Evolutionary conservation across 495 filamentous ascomycete genomes (phyloP).

Genomic region (Penicillium coprophilum): DNA sequence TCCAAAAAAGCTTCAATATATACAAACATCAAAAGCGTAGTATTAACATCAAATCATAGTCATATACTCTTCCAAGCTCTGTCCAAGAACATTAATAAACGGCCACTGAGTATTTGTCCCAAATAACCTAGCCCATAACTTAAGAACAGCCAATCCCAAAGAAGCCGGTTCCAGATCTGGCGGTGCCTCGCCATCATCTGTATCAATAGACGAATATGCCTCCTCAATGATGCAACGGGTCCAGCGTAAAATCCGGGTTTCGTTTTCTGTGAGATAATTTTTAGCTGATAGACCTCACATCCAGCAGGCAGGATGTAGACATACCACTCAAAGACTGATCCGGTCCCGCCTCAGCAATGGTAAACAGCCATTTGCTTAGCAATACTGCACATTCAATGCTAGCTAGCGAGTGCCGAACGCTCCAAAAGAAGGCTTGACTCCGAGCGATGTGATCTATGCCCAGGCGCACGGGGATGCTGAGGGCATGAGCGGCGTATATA

Average conservation of each 20-base stretch:
- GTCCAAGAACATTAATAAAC: slow-evolving; percentile 41
- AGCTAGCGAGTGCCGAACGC: slow-evolving; percentile 48
- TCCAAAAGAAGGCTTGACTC: slow-evolving; percentile 51
- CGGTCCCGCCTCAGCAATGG: slow-evolving; percentile 30
- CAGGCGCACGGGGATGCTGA: slow-evolving; percentile 42
- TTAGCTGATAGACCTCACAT: neutral
- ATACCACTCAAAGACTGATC: slow-evolving; percentile 38
- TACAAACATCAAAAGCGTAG: slow-evolving; percentile 3
- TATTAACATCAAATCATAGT: slow-evolving; percentile 27
- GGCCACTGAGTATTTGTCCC: slow-evolving; percentile 41
- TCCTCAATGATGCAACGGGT: slow-evolving; percentile 40
- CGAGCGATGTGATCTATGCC: slow-evolving; percentile 47
- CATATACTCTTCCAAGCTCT: slow-evolving; percentile 38
- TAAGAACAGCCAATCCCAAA: slow-evolving; percentile 35
- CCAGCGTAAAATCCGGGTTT: slow-evolving; percentile 41
- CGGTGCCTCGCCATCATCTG: slow-evolving; percentile 29
- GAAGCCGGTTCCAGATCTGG: slow-evolving; percentile 29
- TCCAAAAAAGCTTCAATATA: neutral
- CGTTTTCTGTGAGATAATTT: slow-evolving; percentile 28
- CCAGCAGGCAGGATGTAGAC: neutral
- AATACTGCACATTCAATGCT: slow-evolving; percentile 51
- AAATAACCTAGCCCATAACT: slow-evolving; percentile 41
- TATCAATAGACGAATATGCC: slow-evolving; percentile 39
- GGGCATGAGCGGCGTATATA: slow-evolving; percentile 40
- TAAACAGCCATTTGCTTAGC: slow-evolving; percentile 51